These are phyloP conservation scores for Theobroma cacao DNA, from an alignment of 345 rosid species.

Conservation along the genomic window DNA sequence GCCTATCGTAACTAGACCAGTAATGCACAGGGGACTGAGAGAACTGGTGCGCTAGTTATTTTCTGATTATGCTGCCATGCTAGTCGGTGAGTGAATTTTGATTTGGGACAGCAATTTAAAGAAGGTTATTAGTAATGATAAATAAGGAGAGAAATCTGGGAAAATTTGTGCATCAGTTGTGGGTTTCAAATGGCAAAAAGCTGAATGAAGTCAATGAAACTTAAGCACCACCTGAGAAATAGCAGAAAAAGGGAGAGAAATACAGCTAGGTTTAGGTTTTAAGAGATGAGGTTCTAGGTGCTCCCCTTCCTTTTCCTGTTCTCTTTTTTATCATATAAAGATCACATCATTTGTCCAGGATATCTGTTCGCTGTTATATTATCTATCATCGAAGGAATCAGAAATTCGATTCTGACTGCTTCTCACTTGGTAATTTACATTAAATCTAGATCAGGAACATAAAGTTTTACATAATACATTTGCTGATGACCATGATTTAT, in stretches of 20 bases:
- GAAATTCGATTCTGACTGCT: background rate
- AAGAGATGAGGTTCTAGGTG: background rate
- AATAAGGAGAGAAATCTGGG: background rate
- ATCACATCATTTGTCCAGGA: background rate
- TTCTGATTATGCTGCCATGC: background rate
- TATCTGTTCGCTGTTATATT: background rate
- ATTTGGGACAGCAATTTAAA: background rate
- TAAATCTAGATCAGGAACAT: background rate
- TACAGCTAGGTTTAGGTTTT: background rate
- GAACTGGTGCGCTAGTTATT: background rate
- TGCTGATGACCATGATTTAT: background rate
- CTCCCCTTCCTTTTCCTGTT: background rate
- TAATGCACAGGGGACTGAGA: background rate
- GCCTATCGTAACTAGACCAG: background rate
- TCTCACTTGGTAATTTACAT: background rate
- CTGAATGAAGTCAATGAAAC: background rate
- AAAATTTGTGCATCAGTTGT: background rate
- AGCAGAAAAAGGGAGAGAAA: background rate
- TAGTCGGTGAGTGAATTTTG: background rate
- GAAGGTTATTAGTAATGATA: background rate
- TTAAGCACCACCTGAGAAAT: background rate
- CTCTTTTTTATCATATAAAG: background rate
- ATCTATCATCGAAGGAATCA: background rate
- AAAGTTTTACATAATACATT: background rate
- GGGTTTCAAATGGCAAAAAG: background rate